Percentiles rank a stretch among this genome's conserved stretches.
Evolutionary conservation across 805 yeast genomes (phyloP).

Genomic region (Pichia thaimueangensis): DNA sequence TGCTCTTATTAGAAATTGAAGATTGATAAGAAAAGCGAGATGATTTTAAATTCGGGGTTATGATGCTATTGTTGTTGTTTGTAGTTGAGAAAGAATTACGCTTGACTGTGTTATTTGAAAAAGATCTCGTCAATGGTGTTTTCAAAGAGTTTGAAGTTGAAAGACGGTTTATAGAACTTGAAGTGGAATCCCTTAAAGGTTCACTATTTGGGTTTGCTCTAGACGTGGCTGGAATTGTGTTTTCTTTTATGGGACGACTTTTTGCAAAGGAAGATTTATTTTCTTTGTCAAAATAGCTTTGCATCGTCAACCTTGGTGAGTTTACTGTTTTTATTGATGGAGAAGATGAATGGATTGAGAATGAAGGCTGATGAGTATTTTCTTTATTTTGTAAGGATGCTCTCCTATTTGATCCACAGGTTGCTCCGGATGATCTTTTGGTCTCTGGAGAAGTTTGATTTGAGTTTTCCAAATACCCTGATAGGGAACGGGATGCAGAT

Average conservation of each 20-base stretch:
- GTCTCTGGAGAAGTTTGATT: neutral
- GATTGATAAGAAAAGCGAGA: no score
- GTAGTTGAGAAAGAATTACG: neutral
- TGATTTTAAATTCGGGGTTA: no score
- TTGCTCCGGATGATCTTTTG: neutral
- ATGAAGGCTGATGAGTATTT: no score
- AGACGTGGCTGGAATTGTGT: neutral
- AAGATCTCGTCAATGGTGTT: neutral
- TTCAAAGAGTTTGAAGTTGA: neutral
- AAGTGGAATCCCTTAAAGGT: neutral
- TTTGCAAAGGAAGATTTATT: neutral
- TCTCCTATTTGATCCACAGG: neutral
- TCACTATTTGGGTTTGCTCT: neutral
- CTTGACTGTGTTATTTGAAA: neutral
- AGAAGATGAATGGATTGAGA: constrained; percentile 1
- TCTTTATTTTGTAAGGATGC: no score
- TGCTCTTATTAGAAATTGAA: no score
- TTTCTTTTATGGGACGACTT: neutral
- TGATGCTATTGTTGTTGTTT: no score
- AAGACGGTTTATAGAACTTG: constrained; percentile 1
- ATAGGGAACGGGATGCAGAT: constrained; percentile 4
- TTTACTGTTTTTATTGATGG: neutral
- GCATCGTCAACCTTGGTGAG: constrained; percentile 7
- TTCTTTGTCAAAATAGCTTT: constrained; percentile 11
- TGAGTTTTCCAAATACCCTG: neutral